phyloP scores from a whole-genome alignment of 2,329 filamentous ascomycete species.

The Fusarium odoratissimum region DNA sequence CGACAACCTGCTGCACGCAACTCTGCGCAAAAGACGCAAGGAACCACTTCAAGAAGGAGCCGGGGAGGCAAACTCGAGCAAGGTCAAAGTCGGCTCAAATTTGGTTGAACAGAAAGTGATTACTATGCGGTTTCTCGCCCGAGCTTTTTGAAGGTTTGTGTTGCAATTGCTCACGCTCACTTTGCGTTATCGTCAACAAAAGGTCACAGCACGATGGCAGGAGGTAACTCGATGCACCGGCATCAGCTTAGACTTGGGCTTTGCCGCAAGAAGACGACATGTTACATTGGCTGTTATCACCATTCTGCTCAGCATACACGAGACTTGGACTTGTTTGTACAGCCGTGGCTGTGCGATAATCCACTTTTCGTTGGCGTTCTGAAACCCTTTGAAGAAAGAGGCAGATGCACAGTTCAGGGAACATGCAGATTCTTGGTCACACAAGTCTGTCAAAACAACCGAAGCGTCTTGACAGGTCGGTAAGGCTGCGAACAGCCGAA shows the following conservation, averaged over 20 bases:
- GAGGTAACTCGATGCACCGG: not conserved
- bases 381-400: slow-evolving; percentile 7
- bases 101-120: slow-evolving; percentile 58
- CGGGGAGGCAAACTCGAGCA: slow-evolving; percentile 60
- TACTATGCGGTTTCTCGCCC: not conserved
- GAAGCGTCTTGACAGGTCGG: slow-evolving; percentile 27
- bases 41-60: slow-evolving; percentile 56
- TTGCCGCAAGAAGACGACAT: not conserved
- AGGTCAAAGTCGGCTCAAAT: slow-evolving; percentile 70
- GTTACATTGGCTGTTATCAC: slow-evolving; percentile 6
- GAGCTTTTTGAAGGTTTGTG: not conserved
- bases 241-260: not conserved
- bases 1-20: slow-evolving; percentile 49
- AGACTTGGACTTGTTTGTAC: slow-evolving; percentile 6
- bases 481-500: slow-evolving; percentile 33
- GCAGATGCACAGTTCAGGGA: slow-evolving; percentile 26
- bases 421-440: slow-evolving; percentile 26
- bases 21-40: slow-evolving; percentile 45
- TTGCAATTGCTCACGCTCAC: not conserved
- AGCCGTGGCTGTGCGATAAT: slow-evolving; percentile 13
- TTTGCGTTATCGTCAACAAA: not conserved
- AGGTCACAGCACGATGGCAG: slow-evolving; percentile 1
- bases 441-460: slow-evolving; percentile 38
- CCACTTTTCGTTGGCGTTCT: slow-evolving; percentile 8
- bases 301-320: slow-evolving; percentile 11